These are phyloP conservation scores for Kuraishia borneana DNA, from an alignment of 805 yeast species.

Conservation along the genomic window DNA sequence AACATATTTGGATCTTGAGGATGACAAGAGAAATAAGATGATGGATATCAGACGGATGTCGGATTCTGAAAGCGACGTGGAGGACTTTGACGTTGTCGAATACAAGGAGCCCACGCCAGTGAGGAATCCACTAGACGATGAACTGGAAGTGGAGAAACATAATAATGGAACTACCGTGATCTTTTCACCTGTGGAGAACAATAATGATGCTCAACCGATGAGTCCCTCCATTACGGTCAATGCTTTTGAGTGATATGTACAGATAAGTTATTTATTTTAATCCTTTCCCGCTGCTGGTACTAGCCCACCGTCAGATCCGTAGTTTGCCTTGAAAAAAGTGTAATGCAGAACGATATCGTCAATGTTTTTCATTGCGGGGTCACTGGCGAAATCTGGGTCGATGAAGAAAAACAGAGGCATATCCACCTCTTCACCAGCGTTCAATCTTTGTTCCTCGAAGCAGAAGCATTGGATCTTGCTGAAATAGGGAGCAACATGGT, in stretches of 20 bases:
- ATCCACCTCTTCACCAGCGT: slow-evolving; percentile 96
- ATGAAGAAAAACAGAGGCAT: slow-evolving; percentile 98
- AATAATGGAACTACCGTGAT: not conserved
- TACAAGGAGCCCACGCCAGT: slow-evolving; percentile 2
- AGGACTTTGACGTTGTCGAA: not conserved
- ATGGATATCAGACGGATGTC: not conserved
- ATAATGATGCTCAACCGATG: not conserved
- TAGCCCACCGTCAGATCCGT: slow-evolving; percentile 9
- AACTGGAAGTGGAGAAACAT: not conserved
- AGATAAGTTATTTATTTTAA: not conserved
- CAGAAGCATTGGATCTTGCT: slow-evolving; percentile 97
- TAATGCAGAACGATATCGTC: slow-evolving; percentile 87
- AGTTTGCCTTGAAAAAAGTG: slow-evolving; percentile 68
- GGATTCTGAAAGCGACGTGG: not conserved
- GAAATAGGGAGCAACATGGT: slow-evolving; percentile 92
- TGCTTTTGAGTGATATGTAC: slow-evolving; percentile 1
- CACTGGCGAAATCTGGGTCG: slow-evolving; percentile 91
- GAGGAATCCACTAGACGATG: not conserved
- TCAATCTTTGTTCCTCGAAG: slow-evolving; percentile 88
- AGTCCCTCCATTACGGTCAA: slow-evolving; percentile 1
- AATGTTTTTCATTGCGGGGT: slow-evolving; percentile 84
- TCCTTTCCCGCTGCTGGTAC: slow-evolving; percentile 1
- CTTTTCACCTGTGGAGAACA: not conserved
- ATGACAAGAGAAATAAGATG: not conserved
- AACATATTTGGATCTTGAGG: not conserved